Conservation (phyloP, 495 filamentous ascomycete species). For the Penicillium cinerascens region DNA sequence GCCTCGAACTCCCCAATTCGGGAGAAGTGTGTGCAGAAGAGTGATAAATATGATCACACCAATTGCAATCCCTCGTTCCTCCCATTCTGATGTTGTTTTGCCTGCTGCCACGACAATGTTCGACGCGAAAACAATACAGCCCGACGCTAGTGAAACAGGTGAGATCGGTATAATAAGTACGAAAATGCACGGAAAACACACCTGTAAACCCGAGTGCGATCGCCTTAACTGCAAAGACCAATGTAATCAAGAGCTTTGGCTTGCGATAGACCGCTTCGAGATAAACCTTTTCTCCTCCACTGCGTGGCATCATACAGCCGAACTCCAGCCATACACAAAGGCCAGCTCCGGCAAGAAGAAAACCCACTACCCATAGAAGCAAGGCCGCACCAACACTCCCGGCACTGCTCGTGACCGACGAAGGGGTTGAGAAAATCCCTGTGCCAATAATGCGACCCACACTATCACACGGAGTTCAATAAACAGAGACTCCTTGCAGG, state of each 20-base stretch:
- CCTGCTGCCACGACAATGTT: conserved; percentile 37
- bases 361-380: conserved; percentile 58
- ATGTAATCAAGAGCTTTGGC: conserved; percentile 61
- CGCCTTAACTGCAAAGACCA: conserved; percentile 59
- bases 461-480: conserved; percentile 21
- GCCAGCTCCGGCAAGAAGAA: conserved; percentile 55
- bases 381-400: conserved; percentile 64
- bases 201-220: conserved; percentile 64
- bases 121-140: conserved; percentile 34
- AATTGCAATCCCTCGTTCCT: conserved; percentile 30
- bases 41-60: conserved; percentile 29
- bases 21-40: conserved; percentile 23
- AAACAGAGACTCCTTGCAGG: not conserved
- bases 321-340: conserved; percentile 61
- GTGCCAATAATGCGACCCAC: conserved; percentile 63
- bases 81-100: conserved; percentile 26
- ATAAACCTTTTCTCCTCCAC: conserved; percentile 68
- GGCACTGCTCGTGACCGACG: conserved; percentile 55
- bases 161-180: not conserved
- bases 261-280: conserved; percentile 66
- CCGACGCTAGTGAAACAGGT: conserved; percentile 15
- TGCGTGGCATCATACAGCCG: conserved; percentile 64
- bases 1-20: conserved; percentile 27
- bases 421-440: conserved; percentile 70
- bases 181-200: conserved; percentile 2